A percentile compares a stretch with the other conserved stretches of the same genome.
Conservation (phyloP, 768 basidiomycete genomes). For the Pleurotus eryngii region DNA sequence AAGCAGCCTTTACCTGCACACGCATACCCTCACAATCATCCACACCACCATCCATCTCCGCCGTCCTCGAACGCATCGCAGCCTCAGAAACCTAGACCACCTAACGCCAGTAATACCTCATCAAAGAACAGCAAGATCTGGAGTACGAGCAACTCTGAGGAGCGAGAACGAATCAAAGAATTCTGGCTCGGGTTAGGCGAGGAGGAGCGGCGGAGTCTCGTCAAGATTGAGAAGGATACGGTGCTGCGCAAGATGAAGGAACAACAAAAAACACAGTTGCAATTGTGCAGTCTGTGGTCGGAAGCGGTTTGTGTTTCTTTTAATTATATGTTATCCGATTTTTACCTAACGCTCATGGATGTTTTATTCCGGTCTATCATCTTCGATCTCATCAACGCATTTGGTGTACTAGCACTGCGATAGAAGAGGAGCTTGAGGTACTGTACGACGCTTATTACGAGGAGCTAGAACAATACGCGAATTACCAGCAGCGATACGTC, state of each 20-base stretch:
- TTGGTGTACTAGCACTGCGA: constrained; percentile 67
- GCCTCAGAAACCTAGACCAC: constrained; percentile 22
- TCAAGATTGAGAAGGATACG: constrained; percentile 98
- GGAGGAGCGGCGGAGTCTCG: constrained; percentile 85
- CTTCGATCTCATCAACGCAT: constrained; percentile 11
- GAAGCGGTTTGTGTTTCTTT: constrained; percentile 74
- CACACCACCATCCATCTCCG: constrained; percentile 48
- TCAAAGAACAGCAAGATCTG: constrained; percentile 81
- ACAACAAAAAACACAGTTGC: constrained; percentile 94
- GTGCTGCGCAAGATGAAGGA: constrained; percentile 99
- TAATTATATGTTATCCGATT: constrained; percentile 21
- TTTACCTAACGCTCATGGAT: constrained; percentile 19
- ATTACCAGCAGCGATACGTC: constrained; percentile 95
- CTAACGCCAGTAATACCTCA: constrained; percentile 24
- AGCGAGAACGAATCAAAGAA: constrained; percentile 95
- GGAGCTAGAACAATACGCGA: constrained; percentile 99
- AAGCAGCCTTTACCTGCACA: constrained; percentile 56
- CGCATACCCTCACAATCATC: constrained; percentile 32
- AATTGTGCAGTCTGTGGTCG: constrained; percentile 94
- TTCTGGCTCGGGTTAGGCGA: constrained; percentile 96
- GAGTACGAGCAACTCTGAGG: constrained; percentile 89
- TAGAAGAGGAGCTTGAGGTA: constrained; percentile 99
- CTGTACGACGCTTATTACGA: constrained; percentile 99
- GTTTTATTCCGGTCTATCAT: constrained; percentile 16
- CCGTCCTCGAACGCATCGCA: constrained; percentile 36